Percentiles rank a stretch among this genome's conserved stretches.
These are phyloP conservation scores for Auricularia sp. DNA, from an alignment of 768 basidiomycete genomes.

Conservation along the genomic window DNA sequence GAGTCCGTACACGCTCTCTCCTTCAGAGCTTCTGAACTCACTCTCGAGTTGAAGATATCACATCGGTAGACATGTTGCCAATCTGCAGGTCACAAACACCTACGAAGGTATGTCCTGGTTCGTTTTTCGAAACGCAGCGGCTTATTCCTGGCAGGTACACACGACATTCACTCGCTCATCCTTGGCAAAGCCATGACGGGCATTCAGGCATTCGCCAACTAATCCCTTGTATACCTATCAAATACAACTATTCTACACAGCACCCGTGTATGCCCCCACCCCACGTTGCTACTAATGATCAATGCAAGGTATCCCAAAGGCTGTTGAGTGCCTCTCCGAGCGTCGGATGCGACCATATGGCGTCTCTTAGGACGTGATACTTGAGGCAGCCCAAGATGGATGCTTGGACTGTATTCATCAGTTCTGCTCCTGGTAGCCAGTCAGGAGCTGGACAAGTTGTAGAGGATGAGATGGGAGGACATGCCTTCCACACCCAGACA, in stretches of 20 bases:
- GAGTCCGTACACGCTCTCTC: constrained; percentile 46
- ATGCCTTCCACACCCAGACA: constrained; percentile 9
- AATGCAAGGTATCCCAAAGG: constrained; percentile 6
- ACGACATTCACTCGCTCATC: constrained; percentile 88
- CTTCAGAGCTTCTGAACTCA: neutral
- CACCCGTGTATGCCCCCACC: neutral
- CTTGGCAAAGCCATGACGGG: constrained; percentile 90
- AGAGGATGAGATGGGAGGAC: neutral
- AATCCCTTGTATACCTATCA: constrained; percentile 4
- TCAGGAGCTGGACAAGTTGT: neutral
- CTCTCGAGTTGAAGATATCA: constrained; percentile 51
- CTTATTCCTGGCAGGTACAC: constrained; percentile 34
- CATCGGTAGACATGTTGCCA: constrained; percentile 88
- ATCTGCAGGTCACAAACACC: constrained; percentile 91
- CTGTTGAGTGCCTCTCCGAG: constrained; percentile 10
- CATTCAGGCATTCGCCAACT: constrained; percentile 72
- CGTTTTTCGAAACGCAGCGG: neutral
- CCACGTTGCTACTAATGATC: too few species aligned
- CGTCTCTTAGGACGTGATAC: constrained; percentile 5
- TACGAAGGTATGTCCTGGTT: constrained; percentile 58
- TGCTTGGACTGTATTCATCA: constrained; percentile 10
- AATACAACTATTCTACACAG: neutral
- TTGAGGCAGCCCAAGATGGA: constrained; percentile 8
- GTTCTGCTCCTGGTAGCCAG: constrained; percentile 2
- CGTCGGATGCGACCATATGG: constrained; percentile 9